Conservation (phyloP, 345 rosid species). For the Barbarea vulgaris region DNA sequence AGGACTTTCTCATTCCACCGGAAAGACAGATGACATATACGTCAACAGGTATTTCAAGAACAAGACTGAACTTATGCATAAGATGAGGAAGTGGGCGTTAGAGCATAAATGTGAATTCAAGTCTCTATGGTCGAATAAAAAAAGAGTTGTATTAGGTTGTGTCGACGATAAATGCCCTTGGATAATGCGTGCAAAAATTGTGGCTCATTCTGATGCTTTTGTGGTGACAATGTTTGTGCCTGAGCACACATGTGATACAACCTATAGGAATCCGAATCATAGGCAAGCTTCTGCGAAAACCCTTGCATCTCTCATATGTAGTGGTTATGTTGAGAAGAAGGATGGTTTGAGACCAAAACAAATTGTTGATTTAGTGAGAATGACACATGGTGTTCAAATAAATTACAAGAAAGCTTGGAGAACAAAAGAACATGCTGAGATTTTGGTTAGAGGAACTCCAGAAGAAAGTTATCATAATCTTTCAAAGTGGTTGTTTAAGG, state of each 20-base stretch:
- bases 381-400: no score
- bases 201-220: not conserved
- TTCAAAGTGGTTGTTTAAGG: no score
- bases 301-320: no score
- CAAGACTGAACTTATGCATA: not conserved
- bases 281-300: no score
- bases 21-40: not conserved
- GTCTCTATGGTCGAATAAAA: not conserved
- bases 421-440: no score
- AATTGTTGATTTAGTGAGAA: no score
- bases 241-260: no score
- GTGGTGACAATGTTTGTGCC: no score
- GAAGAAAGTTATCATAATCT: no score
- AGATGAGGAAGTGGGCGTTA: not conserved
- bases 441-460: not conserved
- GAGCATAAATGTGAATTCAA: not conserved
- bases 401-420: not conserved
- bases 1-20: not conserved
- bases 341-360: no score
- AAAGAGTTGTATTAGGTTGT: not conserved
- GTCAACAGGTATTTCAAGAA: not conserved
- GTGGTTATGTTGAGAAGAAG: no score
- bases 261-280: not conserved
- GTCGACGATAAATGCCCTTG: not conserved
- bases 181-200: not conserved